phyloP scores from a whole-genome alignment of 2,329 filamentous ascomycete species.

The Botrytis elliptica region DNA sequence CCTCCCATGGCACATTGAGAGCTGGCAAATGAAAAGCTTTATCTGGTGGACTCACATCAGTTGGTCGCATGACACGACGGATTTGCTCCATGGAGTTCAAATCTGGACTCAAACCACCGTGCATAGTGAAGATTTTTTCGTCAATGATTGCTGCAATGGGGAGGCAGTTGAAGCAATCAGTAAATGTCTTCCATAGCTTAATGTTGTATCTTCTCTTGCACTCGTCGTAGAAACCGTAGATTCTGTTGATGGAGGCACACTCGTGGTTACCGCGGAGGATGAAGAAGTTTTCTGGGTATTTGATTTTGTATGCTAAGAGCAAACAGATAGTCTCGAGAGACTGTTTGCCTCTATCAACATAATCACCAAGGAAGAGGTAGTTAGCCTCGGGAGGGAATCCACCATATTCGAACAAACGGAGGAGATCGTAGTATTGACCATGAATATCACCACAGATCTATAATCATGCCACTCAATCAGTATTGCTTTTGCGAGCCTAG shows the following conservation, averaged over 20 bases:
- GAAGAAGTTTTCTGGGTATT: conserved; percentile 99
- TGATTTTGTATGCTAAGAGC: conserved; percentile 98
- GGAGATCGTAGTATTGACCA: conserved; percentile 97
- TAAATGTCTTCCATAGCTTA: conserved; percentile 99
- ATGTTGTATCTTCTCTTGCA: conserved; percentile 99
- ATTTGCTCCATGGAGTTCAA: conserved; percentile 99
- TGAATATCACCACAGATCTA: conserved; percentile 99
- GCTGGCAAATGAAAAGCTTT: conserved; percentile 32
- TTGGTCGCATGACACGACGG: conserved; percentile 96
- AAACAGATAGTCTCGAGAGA: conserved; percentile 98
- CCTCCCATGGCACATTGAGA: conserved; percentile 34
- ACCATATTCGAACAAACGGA: conserved; percentile 96
- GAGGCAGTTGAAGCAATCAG: conserved; percentile 98
- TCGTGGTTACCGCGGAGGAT: conserved; percentile 98
- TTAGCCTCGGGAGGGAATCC: conserved; percentile 98
- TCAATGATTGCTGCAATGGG: conserved; percentile 98
- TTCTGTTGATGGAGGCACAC: conserved; percentile 97
- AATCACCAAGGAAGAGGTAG: conserved; percentile 98
- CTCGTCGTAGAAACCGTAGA: conserved; percentile 99
- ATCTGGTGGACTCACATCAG: conserved; percentile 71
- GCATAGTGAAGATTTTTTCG: conserved; percentile 99
- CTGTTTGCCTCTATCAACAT: conserved; percentile 98
- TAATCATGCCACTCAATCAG: conserved; percentile 25
- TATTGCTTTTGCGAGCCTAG: background rate
- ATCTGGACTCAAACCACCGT: conserved; percentile 94